These are phyloP conservation scores for Salix caprea DNA, from an alignment of 345 rosid species.

Conservation along the genomic window DNA sequence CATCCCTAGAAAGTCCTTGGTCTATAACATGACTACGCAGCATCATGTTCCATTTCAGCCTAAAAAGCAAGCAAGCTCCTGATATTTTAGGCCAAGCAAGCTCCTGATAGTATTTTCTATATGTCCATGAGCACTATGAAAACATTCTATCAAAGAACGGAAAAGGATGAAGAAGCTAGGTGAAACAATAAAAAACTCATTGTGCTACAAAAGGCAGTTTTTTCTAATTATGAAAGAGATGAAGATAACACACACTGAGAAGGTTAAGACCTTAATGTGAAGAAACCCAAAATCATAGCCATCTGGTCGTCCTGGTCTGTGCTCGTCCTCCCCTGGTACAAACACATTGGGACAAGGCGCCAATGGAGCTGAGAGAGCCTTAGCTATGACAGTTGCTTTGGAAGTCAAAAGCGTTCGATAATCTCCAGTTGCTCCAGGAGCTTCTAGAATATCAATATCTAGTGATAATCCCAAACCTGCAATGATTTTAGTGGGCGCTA, in stretches of 20 bases:
- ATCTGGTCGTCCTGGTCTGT: constrained; percentile 60
- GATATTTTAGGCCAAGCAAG: not conserved
- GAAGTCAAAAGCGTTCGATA: constrained; percentile 84
- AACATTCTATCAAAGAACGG: not conserved
- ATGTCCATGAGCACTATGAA: not conserved
- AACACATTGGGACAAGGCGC: constrained; percentile 59
- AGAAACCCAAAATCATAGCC: constrained; percentile 97
- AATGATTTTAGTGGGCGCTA: constrained; percentile 95
- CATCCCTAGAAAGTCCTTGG: not conserved
- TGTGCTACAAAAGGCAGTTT: not conserved
- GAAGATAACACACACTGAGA: not conserved
- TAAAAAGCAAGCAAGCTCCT: not conserved
- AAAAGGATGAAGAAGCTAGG: not conserved
- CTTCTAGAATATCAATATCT: constrained; percentile 84
- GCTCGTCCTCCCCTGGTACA: constrained; percentile 83
- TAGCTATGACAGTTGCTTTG: constrained; percentile 71
- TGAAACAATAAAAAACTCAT: not conserved
- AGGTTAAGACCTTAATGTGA: constrained; percentile 67
- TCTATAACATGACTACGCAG: not conserved
- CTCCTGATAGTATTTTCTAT: not conserved
- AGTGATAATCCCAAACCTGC: constrained; percentile 93
- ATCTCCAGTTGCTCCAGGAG: constrained; percentile 95
- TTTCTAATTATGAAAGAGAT: not conserved
- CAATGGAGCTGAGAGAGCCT: constrained; percentile 73
- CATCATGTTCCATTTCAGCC: not conserved